Conservation (phyloP, 2,329 filamentous ascomycete species). For the Lachnum nothofagi region DNA sequence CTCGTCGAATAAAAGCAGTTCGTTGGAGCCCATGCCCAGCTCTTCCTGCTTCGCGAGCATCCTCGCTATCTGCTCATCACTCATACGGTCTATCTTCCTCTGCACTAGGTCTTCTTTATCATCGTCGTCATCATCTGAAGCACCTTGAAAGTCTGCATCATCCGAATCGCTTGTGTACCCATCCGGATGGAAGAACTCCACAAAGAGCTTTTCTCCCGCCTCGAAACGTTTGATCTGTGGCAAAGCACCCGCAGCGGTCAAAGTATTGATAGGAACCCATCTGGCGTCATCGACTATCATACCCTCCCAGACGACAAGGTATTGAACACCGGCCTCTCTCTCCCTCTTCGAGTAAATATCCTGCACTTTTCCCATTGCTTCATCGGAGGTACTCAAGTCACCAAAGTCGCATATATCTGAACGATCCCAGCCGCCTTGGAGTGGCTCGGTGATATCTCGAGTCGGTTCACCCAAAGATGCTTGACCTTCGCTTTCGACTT, state of each 20-base stretch:
- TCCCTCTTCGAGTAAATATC: constrained; percentile 42
- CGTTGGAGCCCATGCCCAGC: constrained; percentile 55
- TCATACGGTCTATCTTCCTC: constrained; percentile 42
- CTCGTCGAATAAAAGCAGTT: constrained; percentile 54
- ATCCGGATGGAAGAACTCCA: constrained; percentile 25
- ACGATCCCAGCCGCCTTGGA: constrained; percentile 37
- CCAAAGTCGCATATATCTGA: constrained; percentile 44
- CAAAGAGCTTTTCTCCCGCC: constrained; percentile 29
- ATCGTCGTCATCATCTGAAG: constrained; percentile 25
- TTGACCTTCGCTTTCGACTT: constrained; percentile 27
- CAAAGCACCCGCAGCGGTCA: constrained; percentile 31
- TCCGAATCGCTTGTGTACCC: constrained; percentile 26
- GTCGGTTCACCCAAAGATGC: constrained; percentile 19
- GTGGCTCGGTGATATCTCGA: constrained; percentile 1
- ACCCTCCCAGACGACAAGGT: constrained; percentile 46
- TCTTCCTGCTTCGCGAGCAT: constrained; percentile 58
- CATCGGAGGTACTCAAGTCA: constrained; percentile 46
- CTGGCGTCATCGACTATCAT: constrained; percentile 42
- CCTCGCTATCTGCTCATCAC: constrained; percentile 57
- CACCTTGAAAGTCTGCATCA: constrained; percentile 36
- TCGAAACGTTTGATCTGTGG: constrained; percentile 34
- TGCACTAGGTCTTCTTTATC: constrained; percentile 36
- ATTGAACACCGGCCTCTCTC: constrained; percentile 42
- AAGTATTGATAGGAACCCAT: constrained; percentile 40
- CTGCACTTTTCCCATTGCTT: constrained; percentile 38